These are phyloP conservation scores for Nidularia sp. DNA, from an alignment of 768 basidiomycete species.

Conservation along the genomic window DNA sequence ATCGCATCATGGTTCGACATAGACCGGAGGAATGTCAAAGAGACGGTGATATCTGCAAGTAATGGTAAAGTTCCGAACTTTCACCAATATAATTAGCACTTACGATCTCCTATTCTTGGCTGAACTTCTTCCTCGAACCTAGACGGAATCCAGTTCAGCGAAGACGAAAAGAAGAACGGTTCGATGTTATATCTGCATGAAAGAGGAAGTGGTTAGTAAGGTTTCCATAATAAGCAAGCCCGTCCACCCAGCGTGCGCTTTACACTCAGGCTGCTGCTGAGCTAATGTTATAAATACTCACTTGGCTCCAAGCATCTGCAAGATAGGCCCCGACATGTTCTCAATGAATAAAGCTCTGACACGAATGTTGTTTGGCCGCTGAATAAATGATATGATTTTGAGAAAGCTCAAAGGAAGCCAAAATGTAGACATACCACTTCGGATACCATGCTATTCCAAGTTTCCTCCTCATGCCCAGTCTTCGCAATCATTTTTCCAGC, in stretches of 20 bases:
- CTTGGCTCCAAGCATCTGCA: conserved; percentile 51
- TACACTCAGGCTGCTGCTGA: neutral
- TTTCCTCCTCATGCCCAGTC: conserved; percentile 11
- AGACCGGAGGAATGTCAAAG: conserved; percentile 41
- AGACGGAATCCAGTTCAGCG: conserved; percentile 51
- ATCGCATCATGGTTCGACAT: conserved; percentile 6
- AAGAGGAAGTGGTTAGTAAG: no score
- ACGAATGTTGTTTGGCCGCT: conserved; percentile 22
- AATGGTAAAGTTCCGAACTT: neutral
- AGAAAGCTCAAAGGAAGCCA: neutral
- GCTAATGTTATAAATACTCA: conserved; percentile 9
- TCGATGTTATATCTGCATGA: conserved; percentile 37
- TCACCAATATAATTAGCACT: conserved; percentile 5
- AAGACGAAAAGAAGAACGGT: conserved; percentile 49
- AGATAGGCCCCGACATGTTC: conserved; percentile 38
- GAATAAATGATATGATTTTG: neutral
- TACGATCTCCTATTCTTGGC: conserved; percentile 38
- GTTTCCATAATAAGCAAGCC: no score
- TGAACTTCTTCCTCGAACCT: conserved; percentile 41
- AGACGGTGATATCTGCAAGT: conserved; percentile 43
- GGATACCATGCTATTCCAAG: conserved; percentile 29
- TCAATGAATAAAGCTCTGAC: conserved; percentile 46
- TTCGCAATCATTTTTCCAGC: conserved; percentile 12
- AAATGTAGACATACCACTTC: conserved; percentile 16
- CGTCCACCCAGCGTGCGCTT: no score